A percentile compares a stretch with the other conserved stretches of the same genome.
Evolutionary conservation across 2,329 filamentous ascomycete species (phyloP).

Genomic region (Endocalyx cinctus): DNA sequence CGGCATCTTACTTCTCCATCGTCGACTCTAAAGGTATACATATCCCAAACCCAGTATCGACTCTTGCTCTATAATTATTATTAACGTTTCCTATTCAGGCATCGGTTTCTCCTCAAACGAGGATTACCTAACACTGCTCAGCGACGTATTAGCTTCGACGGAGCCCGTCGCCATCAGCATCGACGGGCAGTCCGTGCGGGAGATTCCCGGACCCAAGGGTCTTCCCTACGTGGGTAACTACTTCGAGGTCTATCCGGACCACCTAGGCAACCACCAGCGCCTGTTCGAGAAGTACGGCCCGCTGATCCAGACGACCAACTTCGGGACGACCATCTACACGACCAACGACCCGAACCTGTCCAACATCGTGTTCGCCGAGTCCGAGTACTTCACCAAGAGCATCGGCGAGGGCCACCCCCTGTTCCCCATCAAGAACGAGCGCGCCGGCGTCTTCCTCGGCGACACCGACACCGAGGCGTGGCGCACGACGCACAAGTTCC

Average conservation of each 20-base stretch:
- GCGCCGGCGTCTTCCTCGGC: slow-evolving; percentile 40
- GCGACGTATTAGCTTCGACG: slow-evolving; percentile 30
- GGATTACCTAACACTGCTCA: slow-evolving; percentile 25
- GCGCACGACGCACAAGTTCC: slow-evolving; percentile 54
- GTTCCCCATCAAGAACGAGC: slow-evolving; percentile 34
- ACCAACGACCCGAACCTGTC: slow-evolving; percentile 47
- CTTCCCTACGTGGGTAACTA: slow-evolving; percentile 49
- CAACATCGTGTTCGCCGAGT: slow-evolving; percentile 42
- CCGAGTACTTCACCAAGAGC: slow-evolving; percentile 49
- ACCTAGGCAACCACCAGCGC: slow-evolving; percentile 52
- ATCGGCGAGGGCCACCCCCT: slow-evolving; percentile 48
- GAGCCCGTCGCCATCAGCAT: slow-evolving; percentile 39
- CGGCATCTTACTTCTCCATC: slow-evolving; percentile 39
- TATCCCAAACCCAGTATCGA: slow-evolving; percentile 22
- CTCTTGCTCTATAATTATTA: slow-evolving; percentile 27
- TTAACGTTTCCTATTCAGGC: slow-evolving; percentile 19
- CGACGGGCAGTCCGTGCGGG: slow-evolving; percentile 43
- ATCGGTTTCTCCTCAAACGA: slow-evolving; percentile 32
- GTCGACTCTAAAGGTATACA: slow-evolving; percentile 35
- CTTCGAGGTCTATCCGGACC: slow-evolving; percentile 53
- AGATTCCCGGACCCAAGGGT: slow-evolving; percentile 45
- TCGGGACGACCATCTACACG: slow-evolving; percentile 44
- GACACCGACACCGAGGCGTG: slow-evolving; percentile 49
- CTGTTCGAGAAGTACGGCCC: slow-evolving; percentile 50
- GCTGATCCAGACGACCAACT: slow-evolving; percentile 46